Evolutionary conservation across 179 eudicot genomes (phyloP).

Genomic region (Beta lomatogona): DNA sequence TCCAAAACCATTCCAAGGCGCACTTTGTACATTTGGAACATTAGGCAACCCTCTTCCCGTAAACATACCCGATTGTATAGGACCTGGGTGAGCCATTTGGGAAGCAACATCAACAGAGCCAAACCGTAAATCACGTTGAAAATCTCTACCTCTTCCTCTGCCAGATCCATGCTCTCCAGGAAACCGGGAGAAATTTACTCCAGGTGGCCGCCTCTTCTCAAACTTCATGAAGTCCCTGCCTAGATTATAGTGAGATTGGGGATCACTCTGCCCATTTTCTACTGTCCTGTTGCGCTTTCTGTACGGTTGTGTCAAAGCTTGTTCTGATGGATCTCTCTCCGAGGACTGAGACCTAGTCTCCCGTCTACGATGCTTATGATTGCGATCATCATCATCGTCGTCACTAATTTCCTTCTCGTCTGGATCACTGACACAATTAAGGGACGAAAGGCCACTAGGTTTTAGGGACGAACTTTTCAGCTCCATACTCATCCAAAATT

Average conservation of each 20-base stretch:
- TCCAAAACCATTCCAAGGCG: constrained; percentile 80
- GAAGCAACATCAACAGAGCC: constrained; percentile 59
- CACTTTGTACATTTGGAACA: constrained; percentile 58
- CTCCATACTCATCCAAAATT: constrained; percentile 52
- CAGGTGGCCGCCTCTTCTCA: constrained; percentile 59
- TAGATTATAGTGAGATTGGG: constrained; percentile 43
- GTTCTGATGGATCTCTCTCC: constrained; percentile 66
- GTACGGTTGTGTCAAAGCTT: constrained; percentile 57
- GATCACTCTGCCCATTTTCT: constrained; percentile 68
- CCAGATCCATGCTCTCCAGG: constrained; percentile 60
- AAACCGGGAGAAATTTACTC: constrained; percentile 41
- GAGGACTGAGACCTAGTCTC: constrained; percentile 71
- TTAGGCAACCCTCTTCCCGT: constrained; percentile 71
- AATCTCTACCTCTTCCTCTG: constrained; percentile 78
- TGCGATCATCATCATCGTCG: constrained; percentile 96
- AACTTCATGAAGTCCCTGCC: constrained; percentile 58
- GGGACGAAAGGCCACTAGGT: constrained; percentile 52
- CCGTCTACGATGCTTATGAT: constrained; percentile 94
- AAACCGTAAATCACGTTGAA: constrained; percentile 67
- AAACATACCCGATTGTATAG: constrained; percentile 55
- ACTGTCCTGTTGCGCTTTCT: constrained; percentile 73
- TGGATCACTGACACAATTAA: constrained; percentile 63
- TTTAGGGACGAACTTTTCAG: constrained; percentile 52
- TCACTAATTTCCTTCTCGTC: constrained; percentile 95
- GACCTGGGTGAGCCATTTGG: constrained; percentile 50